Percentiles rank a stretch among this genome's conserved stretches.
These are phyloP conservation scores for Grosmannia clavigera DNA, from an alignment of 2,329 filamentous ascomycete species.

Conservation along the genomic window DNA sequence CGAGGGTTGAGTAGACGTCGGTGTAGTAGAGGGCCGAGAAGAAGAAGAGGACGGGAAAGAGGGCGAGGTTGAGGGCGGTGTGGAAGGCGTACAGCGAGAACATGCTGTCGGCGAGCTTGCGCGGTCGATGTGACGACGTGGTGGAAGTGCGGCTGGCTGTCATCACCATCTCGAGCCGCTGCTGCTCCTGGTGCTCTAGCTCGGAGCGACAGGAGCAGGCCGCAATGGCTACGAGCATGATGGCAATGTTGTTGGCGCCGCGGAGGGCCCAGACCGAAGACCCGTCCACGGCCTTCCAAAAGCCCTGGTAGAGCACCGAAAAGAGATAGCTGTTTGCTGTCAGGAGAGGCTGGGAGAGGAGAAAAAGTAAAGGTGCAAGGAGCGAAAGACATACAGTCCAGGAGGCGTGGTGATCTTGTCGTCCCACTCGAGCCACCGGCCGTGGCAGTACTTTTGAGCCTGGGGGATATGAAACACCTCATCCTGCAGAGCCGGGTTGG, in stretches of 20 bases:
- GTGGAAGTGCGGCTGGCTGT: neutral
- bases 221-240: slow-evolving; percentile 28
- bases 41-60: slow-evolving; percentile 90
- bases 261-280: slow-evolving; percentile 28
- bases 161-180: neutral
- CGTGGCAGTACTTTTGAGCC: slow-evolving; percentile 73
- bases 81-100: slow-evolving; percentile 37
- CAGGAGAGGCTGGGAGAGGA: neutral
- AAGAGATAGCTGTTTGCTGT: slow-evolving; percentile 7
- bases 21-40: slow-evolving; percentile 95
- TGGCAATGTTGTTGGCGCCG: slow-evolving; percentile 33
- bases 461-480: slow-evolving; percentile 86
- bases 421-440: slow-evolving; percentile 71
- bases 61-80: slow-evolving; percentile 62
- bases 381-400: slow-evolving; percentile 45
- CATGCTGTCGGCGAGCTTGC: slow-evolving; percentile 8
- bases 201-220: slow-evolving; percentile 39
- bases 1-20: slow-evolving; percentile 69
- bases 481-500: slow-evolving; percentile 39
- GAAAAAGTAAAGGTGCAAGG: neutral
- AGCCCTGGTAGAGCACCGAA: slow-evolving; percentile 5
- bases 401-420: slow-evolving; percentile 96
- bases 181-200: slow-evolving; percentile 26
- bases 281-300: slow-evolving; percentile 9
- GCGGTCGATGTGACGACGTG: neutral